Percentiles rank a stretch among this genome's conserved stretches.
Conservation (phyloP, 2,329 filamentous ascomycete genomes). For the Ophiobolus disseminans region DNA sequence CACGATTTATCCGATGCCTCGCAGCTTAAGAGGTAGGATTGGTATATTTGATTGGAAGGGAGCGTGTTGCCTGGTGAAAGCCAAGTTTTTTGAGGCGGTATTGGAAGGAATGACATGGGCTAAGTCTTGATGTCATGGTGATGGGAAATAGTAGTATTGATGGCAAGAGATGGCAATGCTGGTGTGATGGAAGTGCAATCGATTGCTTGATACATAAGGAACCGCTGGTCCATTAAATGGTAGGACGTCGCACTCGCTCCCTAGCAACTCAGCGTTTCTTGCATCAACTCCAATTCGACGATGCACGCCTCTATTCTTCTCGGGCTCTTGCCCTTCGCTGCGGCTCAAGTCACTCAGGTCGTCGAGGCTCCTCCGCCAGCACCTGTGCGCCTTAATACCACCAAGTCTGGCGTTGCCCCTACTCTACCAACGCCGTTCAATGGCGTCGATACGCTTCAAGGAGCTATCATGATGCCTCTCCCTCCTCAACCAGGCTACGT, state of each 20-base stretch:
- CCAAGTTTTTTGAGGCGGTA: background rate
- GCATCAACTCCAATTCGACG: background rate
- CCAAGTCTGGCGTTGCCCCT: constrained; percentile 33
- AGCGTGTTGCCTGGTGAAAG: background rate
- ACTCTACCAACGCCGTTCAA: constrained; percentile 26
- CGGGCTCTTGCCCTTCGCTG: constrained; percentile 12
- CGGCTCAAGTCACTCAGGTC: constrained; percentile 20
- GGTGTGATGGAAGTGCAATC: background rate
- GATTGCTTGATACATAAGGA: background rate
- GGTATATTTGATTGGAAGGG: constrained; percentile 7
- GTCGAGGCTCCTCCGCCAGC: constrained; percentile 24
- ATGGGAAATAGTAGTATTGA: background rate
- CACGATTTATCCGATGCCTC: constrained; percentile 8
- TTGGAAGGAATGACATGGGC: background rate
- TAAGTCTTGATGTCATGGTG: constrained; percentile 11
- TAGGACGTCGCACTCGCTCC: background rate
- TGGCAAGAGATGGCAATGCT: background rate
- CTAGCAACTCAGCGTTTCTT: no score
- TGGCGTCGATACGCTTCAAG: constrained; percentile 32
- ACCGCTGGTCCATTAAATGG: background rate
- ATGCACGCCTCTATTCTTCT: constrained; percentile 14
- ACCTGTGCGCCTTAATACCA: constrained; percentile 20
- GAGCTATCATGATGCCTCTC: constrained; percentile 32
- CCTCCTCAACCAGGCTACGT: constrained; percentile 31
- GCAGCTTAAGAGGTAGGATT: background rate